These are phyloP conservation scores for Zygoascus sp. DNA, from an alignment of 1,139 yeast species.

Conservation along the genomic window DNA sequence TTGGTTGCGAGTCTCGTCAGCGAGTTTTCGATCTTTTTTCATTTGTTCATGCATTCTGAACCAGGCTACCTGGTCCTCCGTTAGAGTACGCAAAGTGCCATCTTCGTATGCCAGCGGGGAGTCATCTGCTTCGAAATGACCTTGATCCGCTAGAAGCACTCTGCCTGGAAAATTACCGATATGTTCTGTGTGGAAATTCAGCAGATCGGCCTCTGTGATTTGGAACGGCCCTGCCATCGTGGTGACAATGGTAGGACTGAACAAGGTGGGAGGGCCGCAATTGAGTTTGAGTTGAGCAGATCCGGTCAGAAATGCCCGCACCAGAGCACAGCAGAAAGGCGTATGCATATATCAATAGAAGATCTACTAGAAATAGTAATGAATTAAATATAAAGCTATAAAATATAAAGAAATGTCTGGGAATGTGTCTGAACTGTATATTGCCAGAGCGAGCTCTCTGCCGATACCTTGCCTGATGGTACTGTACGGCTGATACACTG, in stretches of 20 bases:
- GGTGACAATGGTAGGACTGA: neutral
- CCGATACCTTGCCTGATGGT: too few relatives aligned
- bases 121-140: neutral
- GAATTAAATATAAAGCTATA: too few relatives aligned
- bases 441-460: too few relatives aligned
- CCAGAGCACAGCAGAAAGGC: too few relatives aligned
- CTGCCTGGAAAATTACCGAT: conserved; percentile 15
- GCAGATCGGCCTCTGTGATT: conserved; percentile 16
- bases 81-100: conserved; percentile 26
- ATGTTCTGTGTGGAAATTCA: conserved; percentile 18
- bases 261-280: neutral
- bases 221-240: neutral
- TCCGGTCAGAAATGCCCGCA: too few relatives aligned
- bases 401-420: too few relatives aligned
- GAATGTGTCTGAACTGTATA: too few relatives aligned
- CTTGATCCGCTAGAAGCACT: too few relatives aligned
- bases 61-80: conserved; percentile 28
- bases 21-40: neutral
- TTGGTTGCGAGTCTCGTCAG: neutral
- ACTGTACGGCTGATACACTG: too few relatives aligned
- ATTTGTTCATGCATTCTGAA: conserved; percentile 18
- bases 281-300: too few relatives aligned
- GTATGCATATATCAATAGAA: too few relatives aligned
- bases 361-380: too few relatives aligned
- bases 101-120: conserved; percentile 21